Percentiles rank a stretch among this genome's conserved stretches.
Conservation (phyloP, 129 eudicot genomes). For the Tagetes patula region DNA sequence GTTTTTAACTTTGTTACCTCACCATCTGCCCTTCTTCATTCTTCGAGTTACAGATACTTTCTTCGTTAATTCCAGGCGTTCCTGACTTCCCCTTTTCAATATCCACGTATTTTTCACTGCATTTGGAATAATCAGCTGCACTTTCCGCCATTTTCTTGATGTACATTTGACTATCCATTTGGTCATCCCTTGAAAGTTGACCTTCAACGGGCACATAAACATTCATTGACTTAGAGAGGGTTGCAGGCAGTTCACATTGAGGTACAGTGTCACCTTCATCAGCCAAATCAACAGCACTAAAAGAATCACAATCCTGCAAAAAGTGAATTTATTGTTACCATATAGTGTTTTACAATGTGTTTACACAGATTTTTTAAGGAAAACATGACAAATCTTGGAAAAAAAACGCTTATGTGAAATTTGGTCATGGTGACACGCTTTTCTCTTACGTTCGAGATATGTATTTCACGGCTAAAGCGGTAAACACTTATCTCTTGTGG, state of each 20-base stretch:
- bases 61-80: conserved; percentile 40
- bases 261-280: conserved; percentile 43
- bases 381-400: too few relatives aligned
- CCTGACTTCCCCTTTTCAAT: conserved; percentile 65
- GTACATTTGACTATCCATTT: conserved; percentile 35
- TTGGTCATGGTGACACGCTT: too few relatives aligned
- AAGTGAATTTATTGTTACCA: background rate
- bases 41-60: conserved; percentile 35
- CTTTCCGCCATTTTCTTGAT: conserved; percentile 39
- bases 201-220: conserved; percentile 37
- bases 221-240: conserved; percentile 36
- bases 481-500: too few relatives aligned
- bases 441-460: too few relatives aligned
- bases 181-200: conserved; percentile 39
- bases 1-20: conserved; percentile 29
- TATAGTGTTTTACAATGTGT: background rate
- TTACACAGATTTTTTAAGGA: background rate
- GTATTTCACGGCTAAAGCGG: too few relatives aligned
- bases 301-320: conserved; percentile 55
- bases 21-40: conserved; percentile 53
- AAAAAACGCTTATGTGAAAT: too few relatives aligned
- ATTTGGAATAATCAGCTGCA: conserved; percentile 37
- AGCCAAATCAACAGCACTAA: conserved; percentile 39
- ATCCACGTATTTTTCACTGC: conserved; percentile 45
- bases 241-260: conserved; percentile 39